These are phyloP conservation scores for Henckelia pumila DNA, from an alignment of 257 asterid genomes.

Conservation along the genomic window DNA sequence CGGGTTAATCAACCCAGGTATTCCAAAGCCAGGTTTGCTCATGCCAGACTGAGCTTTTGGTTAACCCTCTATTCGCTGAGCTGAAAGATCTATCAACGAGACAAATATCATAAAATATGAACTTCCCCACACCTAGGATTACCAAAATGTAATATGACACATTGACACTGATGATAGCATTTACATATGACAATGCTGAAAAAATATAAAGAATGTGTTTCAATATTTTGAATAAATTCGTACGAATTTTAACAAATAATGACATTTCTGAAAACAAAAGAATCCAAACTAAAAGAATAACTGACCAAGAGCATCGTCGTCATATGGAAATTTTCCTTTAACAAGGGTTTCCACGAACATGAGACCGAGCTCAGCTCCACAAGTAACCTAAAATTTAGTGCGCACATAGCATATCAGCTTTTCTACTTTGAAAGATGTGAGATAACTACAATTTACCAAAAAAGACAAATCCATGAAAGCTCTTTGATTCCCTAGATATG, in stretches of 20 bases:
- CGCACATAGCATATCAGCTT: constrained; percentile 8
- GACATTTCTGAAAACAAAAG: constrained; percentile 8
- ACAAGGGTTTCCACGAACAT: constrained; percentile 78
- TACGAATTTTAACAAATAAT: constrained; percentile 5
- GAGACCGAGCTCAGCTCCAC: constrained; percentile 96
- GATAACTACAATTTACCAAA: constrained; percentile 9
- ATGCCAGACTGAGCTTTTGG: neutral
- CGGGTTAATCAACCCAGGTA: neutral
- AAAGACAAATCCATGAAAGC: constrained; percentile 12
- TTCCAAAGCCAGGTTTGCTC: neutral
- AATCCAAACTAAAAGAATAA: constrained; percentile 20
- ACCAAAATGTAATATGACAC: neutral
- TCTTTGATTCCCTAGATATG: constrained; percentile 7
- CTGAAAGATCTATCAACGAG: neutral
- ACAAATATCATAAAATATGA: neutral
- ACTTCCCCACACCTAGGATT: neutral
- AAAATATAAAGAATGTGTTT: neutral
- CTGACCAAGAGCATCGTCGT: constrained; percentile 74
- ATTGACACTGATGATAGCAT: neutral
- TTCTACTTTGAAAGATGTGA: constrained; percentile 7
- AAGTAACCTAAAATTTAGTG: constrained; percentile 59
- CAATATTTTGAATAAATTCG: neutral
- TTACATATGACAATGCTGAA: neutral
- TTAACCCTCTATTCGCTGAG: neutral
- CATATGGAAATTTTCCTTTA: constrained; percentile 69